phyloP scores from a whole-genome alignment of 2,329 filamentous ascomycete genomes.

The Aspergillus novoparasiticus region DNA sequence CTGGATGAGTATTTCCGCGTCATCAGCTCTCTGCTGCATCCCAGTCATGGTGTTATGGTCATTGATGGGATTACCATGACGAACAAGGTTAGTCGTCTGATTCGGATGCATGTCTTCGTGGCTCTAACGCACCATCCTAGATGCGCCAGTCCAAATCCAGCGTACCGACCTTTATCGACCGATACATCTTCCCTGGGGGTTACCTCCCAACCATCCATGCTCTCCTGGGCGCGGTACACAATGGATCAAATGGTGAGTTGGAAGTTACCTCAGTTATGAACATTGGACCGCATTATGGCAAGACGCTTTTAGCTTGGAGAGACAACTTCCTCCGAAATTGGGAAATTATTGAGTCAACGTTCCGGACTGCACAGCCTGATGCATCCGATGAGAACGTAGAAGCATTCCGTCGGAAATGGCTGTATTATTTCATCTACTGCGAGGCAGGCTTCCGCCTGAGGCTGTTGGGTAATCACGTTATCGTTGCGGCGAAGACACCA shows the following conservation, averaged over 20 bases:
- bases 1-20: constrained; percentile 68
- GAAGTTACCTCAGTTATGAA: constrained; percentile 70
- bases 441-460: constrained; percentile 74
- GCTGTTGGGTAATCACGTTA: constrained; percentile 71
- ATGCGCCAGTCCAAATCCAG: constrained; percentile 67
- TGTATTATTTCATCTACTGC: constrained; percentile 77
- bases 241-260: constrained; percentile 62
- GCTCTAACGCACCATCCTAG: neutral
- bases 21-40: constrained; percentile 66
- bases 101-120: no score
- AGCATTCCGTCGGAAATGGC: constrained; percentile 72
- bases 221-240: constrained; percentile 61
- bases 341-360: constrained; percentile 61
- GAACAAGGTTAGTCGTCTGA: constrained; percentile 48
- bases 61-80: constrained; percentile 81
- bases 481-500: constrained; percentile 61
- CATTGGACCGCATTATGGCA: constrained; percentile 73
- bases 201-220: constrained; percentile 65
- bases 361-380: constrained; percentile 59
- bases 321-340: constrained; percentile 68
- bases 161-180: constrained; percentile 72
- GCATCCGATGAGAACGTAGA: constrained; percentile 66
- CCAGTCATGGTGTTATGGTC: constrained; percentile 64
- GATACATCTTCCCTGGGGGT: constrained; percentile 79
- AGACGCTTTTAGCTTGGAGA: constrained; percentile 68